Base-by-base conservation (phyloP, 2,329 filamentous ascomycete species). In the Zasmidium citrigriseum region DNA sequence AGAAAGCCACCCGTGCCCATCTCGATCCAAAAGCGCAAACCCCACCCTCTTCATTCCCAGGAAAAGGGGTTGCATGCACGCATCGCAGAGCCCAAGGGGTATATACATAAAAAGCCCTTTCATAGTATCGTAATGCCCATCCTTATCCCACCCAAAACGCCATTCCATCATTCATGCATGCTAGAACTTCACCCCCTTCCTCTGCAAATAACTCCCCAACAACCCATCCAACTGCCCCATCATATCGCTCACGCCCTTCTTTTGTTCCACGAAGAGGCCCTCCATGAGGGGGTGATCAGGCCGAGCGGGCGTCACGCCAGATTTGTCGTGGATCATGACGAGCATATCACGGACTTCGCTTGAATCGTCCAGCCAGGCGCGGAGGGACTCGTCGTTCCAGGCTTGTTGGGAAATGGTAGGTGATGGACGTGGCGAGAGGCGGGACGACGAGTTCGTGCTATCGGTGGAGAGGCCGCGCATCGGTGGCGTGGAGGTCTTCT, bases 311-410 rank as follows among this genome's bases (percentile, higher is more conserved):
- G 86, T 83, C 16, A 96, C 87, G 59, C 93, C 90, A 14, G 87
- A 89, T 73, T 93, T 96, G 76, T 98, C 93, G 71, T 96, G 93
- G 24, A 99, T 91, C 60, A 99, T 89, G 38, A 93, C 84, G 52
- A 98, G 82, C 72, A 98, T 84, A 72, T 99, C 93, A 52, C 91
- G 86, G 65, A 99, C 91, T 60, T 91, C 87, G 66, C 95, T 91
- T 49, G 70, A 71, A 65, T 98, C 93, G 46, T 71, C 69, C 68
- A 98, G 89, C 76, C 97, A 99, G 14, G 90, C 88, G 59, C 91
- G 86, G 24, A 99, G 83, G 67, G 87, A 90, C 56, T 86, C 82
- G 73, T 98, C 93, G 62, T 91, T 93, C 95, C 95, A 99, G 0
- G 86, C 85, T 3, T 80, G 82, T 21, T 84, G 83, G 34, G 83